phyloP scores from a whole-genome alignment of 208 protist species.

The Leishmania martiniquensis region DNA sequence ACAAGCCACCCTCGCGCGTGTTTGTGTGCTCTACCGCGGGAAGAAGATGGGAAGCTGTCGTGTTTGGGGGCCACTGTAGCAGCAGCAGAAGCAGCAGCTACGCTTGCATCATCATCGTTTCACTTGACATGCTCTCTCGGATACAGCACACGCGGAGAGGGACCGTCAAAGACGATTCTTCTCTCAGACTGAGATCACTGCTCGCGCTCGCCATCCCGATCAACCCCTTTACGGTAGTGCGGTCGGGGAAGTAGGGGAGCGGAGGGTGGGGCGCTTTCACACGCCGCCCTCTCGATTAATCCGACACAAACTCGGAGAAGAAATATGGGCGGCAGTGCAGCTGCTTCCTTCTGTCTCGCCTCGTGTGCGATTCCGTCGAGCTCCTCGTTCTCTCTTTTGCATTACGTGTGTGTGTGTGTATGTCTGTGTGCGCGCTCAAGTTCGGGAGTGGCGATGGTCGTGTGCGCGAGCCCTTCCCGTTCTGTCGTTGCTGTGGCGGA shows the following conservation, averaged over 20 bases:
- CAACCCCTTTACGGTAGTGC: neutral
- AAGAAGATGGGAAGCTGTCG: neutral
- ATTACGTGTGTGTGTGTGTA: too few species aligned
- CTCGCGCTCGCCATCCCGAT: neutral
- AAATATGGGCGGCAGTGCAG: neutral
- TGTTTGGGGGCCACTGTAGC: neutral
- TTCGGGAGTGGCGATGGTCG: too few species aligned
- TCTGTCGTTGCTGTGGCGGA: too few species aligned
- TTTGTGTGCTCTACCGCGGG: neutral
- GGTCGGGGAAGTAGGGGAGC: neutral
- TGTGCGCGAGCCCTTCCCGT: too few species aligned
- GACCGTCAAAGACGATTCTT: neutral
- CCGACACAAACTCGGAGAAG: neutral
- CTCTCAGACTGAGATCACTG: neutral
- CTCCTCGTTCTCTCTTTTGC: neutral
- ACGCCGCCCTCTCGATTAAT: neutral
- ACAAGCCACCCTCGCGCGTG: neutral
- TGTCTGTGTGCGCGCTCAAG: too few species aligned
- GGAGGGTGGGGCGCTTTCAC: too few species aligned
- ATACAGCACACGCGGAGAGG: neutral
- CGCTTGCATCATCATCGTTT: neutral
- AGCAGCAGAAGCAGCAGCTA: neutral
- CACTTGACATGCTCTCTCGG: neutral
- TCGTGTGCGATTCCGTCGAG: neutral
- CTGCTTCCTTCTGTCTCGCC: neutral